phyloP scores from a whole-genome alignment of 225 moss, liverwort and hornwort species.

The Bryoerythrophyllum caledonicum region DNA sequence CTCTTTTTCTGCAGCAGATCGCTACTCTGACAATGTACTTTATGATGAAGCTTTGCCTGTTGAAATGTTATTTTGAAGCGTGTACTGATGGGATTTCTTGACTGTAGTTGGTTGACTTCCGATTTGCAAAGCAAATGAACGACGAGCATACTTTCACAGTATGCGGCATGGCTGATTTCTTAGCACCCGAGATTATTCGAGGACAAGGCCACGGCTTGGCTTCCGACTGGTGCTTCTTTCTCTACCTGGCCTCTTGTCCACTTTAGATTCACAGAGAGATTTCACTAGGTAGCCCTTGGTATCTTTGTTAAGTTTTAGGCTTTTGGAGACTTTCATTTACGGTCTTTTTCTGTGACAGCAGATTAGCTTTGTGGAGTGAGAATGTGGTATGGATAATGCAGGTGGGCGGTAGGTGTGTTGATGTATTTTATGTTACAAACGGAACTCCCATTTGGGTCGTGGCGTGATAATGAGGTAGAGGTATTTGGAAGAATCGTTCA shows the following conservation, averaged over 20 bases:
- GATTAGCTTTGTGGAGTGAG: neutral
- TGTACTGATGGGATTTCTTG: neutral
- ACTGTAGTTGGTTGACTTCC: conserved; percentile 58
- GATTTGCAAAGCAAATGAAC: conserved; percentile 58
- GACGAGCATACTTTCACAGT: conserved; percentile 58
- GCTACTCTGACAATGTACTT: neutral
- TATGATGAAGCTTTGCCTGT: neutral
- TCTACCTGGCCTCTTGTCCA: neutral
- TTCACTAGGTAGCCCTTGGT: neutral
- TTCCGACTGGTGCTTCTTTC: conserved; percentile 52
- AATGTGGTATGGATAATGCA: conserved; percentile 4
- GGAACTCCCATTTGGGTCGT: conserved; percentile 58
- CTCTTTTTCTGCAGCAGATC: neutral
- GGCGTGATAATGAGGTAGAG: conserved; percentile 60
- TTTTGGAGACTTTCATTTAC: neutral
- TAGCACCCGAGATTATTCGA: conserved; percentile 61
- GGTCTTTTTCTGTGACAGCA: neutral
- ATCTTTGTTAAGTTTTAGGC: neutral
- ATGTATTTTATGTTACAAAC: conserved; percentile 52
- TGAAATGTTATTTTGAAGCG: neutral
- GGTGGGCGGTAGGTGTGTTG: conserved; percentile 64
- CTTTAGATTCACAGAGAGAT: neutral
- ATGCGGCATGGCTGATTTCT: conserved; percentile 72
- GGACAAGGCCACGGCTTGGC: conserved; percentile 61
- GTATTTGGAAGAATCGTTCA: conserved; percentile 44